Evolutionary conservation across 257 asterid genomes (phyloP).

Genomic region (Lycium barbarum): DNA sequence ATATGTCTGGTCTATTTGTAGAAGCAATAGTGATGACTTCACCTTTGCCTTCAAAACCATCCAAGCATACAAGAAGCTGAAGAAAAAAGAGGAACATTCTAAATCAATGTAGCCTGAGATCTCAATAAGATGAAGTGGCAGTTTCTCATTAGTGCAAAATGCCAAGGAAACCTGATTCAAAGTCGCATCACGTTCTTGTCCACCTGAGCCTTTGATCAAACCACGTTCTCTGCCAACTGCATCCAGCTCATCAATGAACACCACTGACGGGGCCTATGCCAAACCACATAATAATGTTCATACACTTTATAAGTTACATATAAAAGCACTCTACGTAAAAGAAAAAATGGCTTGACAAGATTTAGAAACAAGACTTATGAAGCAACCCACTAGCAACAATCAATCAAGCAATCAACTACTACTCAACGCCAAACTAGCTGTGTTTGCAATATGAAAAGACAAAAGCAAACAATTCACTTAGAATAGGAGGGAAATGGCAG

Average conservation of each 20-base stretch:
- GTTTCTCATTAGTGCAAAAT: constrained; percentile 29
- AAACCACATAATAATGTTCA: constrained; percentile 36
- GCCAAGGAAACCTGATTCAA: constrained; percentile 78
- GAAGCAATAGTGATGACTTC: constrained; percentile 98
- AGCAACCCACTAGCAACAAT: neutral
- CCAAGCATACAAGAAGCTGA: constrained; percentile 95
- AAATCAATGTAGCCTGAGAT: constrained; percentile 34
- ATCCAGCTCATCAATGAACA: constrained; percentile 96
- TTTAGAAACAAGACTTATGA: neutral
- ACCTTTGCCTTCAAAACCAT: constrained; percentile 99
- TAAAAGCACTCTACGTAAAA: constrained; percentile 4
- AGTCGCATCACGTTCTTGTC: constrained; percentile 99
- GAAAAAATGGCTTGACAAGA: constrained; percentile 5
- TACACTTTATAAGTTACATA: constrained; percentile 27
- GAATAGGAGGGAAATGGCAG: neutral
- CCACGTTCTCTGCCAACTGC: constrained; percentile 99
- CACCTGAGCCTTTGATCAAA: constrained; percentile 88
- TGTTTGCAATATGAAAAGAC: neutral
- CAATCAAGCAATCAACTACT: constrained; percentile 3
- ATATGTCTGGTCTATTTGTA: constrained; percentile 94
- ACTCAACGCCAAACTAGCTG: constrained; percentile 9
- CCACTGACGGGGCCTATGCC: constrained; percentile 91
- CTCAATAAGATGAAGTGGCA: constrained; percentile 32
- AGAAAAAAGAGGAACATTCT: constrained; percentile 42
- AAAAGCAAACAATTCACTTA: constrained; percentile 1